phyloP scores from a whole-genome alignment of 441 rosid species.

The Populus tomentosa region DNA sequence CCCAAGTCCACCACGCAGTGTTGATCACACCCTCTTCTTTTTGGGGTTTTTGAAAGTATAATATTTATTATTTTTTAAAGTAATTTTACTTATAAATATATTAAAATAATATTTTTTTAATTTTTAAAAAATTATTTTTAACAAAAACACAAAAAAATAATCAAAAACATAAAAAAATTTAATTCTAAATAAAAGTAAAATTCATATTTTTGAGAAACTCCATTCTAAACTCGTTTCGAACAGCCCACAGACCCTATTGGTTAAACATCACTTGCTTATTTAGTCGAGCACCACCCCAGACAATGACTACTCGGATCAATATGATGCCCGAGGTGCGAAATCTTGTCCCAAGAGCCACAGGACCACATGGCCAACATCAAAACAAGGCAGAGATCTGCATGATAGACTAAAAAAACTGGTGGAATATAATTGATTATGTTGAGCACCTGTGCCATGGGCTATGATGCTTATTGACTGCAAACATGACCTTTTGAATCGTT shows the following conservation, averaged over 20 bases:
- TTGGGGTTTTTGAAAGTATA: too few relatives aligned
- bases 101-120: too few relatives aligned
- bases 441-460: slow-evolving; percentile 1
- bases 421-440: not conserved
- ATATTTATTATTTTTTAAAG: too few relatives aligned
- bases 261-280: not conserved
- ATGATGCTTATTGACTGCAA: slow-evolving; percentile 19
- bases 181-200: too few relatives aligned
- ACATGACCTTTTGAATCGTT: slow-evolving; percentile 8
- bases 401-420: not conserved
- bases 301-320: not conserved
- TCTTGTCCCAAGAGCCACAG: not conserved
- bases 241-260: not conserved
- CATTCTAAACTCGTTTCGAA: not conserved
- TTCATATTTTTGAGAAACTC: too few relatives aligned
- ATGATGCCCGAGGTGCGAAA: not conserved
- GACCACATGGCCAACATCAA: slow-evolving; percentile 1
- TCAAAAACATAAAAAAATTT: too few relatives aligned
- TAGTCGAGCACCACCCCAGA: not conserved
- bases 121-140: too few relatives aligned
- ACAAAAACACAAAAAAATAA: too few relatives aligned
- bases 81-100: too few relatives aligned
- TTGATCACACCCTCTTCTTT: too few relatives aligned
- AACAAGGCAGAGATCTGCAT: not conserved
- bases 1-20: not conserved